phyloP scores from a whole-genome alignment of 2,329 filamentous ascomycete species.

The Cladosporium austrohemisphaericum region DNA sequence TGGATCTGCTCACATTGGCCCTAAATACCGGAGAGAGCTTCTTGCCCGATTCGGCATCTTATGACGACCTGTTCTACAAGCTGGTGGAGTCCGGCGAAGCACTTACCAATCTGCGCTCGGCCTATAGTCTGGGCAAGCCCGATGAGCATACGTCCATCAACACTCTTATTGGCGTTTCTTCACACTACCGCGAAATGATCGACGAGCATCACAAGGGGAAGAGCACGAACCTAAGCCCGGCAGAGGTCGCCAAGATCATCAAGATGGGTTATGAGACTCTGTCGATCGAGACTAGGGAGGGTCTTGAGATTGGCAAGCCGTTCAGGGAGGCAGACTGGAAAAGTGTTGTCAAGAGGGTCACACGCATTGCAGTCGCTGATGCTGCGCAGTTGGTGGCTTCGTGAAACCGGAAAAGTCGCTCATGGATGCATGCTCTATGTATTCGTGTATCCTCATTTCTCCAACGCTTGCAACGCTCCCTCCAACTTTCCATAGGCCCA shows the following conservation, averaged over 20 bases:
- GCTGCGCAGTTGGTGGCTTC: constrained; percentile 34
- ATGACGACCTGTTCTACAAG: constrained; percentile 98
- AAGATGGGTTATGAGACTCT: constrained; percentile 95
- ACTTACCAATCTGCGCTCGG: constrained; percentile 75
- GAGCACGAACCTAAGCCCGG: constrained; percentile 63
- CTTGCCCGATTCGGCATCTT: constrained; percentile 77
- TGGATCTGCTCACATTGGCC: constrained; percentile 78
- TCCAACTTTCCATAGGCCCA: constrained; percentile 35
- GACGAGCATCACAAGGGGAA: constrained; percentile 45
- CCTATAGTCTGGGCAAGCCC: constrained; percentile 53
- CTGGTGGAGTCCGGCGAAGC: constrained; percentile 86
- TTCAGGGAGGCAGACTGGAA: constrained; percentile 87
- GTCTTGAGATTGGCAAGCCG: constrained; percentile 59
- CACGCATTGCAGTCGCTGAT: constrained; percentile 72
- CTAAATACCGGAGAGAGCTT: constrained; percentile 87
- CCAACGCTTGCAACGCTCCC: background rate
- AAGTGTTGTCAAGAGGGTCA: constrained; percentile 79
- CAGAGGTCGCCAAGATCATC: constrained; percentile 84
- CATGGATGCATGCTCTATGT: background rate
- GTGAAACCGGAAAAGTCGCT: background rate
- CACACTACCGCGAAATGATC: constrained; percentile 83
- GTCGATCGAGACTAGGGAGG: constrained; percentile 84
- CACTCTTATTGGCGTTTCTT: constrained; percentile 74
- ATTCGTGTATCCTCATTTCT: background rate
- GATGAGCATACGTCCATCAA: constrained; percentile 65